phyloP scores from a whole-genome alignment of 1,139 yeast species.

The Yamadazyma aaseri region DNA sequence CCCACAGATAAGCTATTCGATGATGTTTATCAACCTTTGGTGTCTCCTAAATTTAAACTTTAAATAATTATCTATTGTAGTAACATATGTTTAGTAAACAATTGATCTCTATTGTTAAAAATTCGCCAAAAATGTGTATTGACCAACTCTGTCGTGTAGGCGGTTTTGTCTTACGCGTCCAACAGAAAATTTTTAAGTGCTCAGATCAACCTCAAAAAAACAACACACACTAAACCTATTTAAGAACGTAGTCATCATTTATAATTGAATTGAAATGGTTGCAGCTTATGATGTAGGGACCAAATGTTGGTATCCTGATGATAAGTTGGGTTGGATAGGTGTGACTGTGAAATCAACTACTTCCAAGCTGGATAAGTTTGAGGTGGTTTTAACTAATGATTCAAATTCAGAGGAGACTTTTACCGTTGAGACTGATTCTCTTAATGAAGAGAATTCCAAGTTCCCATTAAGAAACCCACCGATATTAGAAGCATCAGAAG shows the following conservation, averaged over 20 bases:
- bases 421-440: conserved; percentile 51
- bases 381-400: conserved; percentile 62
- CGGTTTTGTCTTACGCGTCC: conserved; percentile 3
- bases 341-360: conserved; percentile 66
- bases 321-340: conserved; percentile 87
- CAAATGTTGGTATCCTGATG: conserved; percentile 96
- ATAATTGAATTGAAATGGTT: conserved; percentile 12
- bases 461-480: conserved; percentile 89
- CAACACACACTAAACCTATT: conserved; percentile 4
- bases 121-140: neutral
- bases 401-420: conserved; percentile 49
- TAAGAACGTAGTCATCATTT: conserved; percentile 1
- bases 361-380: conserved; percentile 50
- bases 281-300: conserved; percentile 38
- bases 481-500: conserved; percentile 90
- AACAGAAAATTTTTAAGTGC: conserved; percentile 5
- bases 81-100: neutral
- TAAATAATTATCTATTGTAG: conserved; percentile 1
- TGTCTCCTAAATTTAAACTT: conserved; percentile 22
- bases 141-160: neutral
- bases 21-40: conserved; percentile 39
- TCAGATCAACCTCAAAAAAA: conserved; percentile 5
- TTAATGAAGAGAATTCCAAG: conserved; percentile 50
- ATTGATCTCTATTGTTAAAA: neutral
- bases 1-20: conserved; percentile 39